These are phyloP conservation scores for Apium graveolens DNA, from an alignment of 129 eudicot species.

Conservation along the genomic window DNA sequence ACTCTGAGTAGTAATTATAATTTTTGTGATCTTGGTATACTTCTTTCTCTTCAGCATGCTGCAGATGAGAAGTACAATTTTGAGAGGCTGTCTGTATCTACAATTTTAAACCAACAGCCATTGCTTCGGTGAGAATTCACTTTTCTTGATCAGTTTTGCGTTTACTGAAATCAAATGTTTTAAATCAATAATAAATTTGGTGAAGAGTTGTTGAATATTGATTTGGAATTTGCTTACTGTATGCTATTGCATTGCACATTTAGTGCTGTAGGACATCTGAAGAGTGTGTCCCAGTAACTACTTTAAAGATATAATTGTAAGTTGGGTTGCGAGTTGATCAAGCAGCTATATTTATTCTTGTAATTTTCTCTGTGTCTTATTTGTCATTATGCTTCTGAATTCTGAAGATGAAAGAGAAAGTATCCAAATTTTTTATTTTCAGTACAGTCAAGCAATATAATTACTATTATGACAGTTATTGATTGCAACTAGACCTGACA, in stretches of 20 bases:
- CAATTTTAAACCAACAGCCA: conserved; percentile 93
- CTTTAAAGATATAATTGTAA: background rate
- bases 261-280: background rate
- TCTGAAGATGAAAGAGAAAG: background rate
- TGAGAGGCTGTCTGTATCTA: conserved; percentile 72
- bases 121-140: conserved; percentile 52
- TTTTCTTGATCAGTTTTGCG: background rate
- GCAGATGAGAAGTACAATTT: conserved; percentile 97
- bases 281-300: background rate
- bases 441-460: background rate
- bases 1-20: background rate
- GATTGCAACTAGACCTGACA: background rate
- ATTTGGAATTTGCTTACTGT: background rate
- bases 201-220: background rate
- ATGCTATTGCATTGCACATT: background rate
- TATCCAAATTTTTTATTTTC: background rate
- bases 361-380: background rate
- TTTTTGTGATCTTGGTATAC: conserved; percentile 5
- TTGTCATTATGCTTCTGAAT: background rate
- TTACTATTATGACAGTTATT: background rate
- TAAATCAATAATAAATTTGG: background rate
- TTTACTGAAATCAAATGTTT: background rate
- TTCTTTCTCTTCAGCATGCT: conserved; percentile 69
- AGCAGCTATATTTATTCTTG: background rate
- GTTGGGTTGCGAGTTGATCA: background rate